A percentile compares a stretch with the other conserved stretches of the same genome.
Evolutionary conservation across 352 stramenopile genomes (phyloP).

Genomic region (Globisporangium paddicum): DNA sequence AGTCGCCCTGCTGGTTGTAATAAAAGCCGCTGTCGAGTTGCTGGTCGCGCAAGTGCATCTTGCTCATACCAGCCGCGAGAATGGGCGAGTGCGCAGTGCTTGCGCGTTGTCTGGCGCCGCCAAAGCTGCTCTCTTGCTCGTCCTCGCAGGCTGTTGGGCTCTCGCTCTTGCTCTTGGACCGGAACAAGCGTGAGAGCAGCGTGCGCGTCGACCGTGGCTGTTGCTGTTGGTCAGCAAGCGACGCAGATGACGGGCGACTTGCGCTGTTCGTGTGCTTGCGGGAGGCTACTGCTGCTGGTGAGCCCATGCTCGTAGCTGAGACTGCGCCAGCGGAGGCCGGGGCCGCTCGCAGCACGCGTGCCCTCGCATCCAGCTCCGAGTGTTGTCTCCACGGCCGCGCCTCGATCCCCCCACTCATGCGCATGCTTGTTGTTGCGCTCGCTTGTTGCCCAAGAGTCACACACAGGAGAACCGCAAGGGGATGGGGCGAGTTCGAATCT

Average conservation of each 20-base stretch:
- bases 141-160: background rate
- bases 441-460: conserved; percentile 3
- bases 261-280: conserved; percentile 5
- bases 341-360: conserved; percentile 4
- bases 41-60: conserved; percentile 4
- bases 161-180: conserved; percentile 12
- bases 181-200: conserved; percentile 25
- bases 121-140: background rate
- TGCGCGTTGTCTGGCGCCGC: background rate
- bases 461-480: background rate
- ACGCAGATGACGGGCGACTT: background rate
- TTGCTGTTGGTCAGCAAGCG: conserved; percentile 1
- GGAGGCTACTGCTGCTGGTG: background rate
- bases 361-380: conserved; percentile 7
- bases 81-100: background rate
- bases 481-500: background rate
- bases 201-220: conserved; percentile 8
- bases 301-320: background rate
- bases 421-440: background rate
- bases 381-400: background rate
- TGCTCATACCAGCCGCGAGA: background rate
- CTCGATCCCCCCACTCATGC: background rate
- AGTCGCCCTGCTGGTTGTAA: background rate
- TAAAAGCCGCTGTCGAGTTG: conserved; percentile 1
- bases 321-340: conserved; percentile 4